Base-by-base conservation (phyloP, 805 yeast genomes). In the Ogataea pini region DNA sequence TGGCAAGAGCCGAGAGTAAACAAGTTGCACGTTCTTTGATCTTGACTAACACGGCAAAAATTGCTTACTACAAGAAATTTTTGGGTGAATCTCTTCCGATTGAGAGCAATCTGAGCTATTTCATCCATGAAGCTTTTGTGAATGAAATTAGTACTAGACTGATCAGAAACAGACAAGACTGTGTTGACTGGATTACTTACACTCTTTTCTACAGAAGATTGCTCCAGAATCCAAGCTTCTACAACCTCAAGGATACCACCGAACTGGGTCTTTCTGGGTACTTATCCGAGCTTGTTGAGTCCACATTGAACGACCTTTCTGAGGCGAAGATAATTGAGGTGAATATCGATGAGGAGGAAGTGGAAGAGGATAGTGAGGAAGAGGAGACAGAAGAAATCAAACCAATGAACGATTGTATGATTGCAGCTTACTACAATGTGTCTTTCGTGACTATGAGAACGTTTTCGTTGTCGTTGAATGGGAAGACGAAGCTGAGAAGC, bases 171-270 rank as follows among this genome's bases (percentile, higher is more conserved):
- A 81, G 86, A 60, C 97, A 91, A 58, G 94, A 86, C 56, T 88
- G 96, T 58, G 79, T 94, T 50, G 97, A 92, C 59, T 89, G 96
- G 95, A 61, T 94, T 28, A 86, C 97, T 0, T 88, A 79, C 62
- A 78, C 96, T 0, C 86, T 83, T 57, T 86, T 91, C 60, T 94
- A 89, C 67, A 74, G 95, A 54, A 73, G 98, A 43, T 63, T 94
- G 17, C 85, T 82, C 47, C 75, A 79, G 29, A 94, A 94, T 63
- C 97, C 99, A 3, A 82, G 94, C 49, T 94, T 78, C 62, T 94
- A 94, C 61, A 96, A 90, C n/a, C 77, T 89, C 7, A 72, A 72
- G 34, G 87, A 84, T 51, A 72, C 76, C 2, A 70, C 86, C 1
- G 80, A 80, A 37, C 66, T 76, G 25, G 96, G 95, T 0, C 64